A percentile compares a stretch with the other conserved stretches of the same genome.
These are phyloP conservation scores for Monosporozyma siamensis DNA, from an alignment of 805 yeast species.

Conservation along the genomic window DNA sequence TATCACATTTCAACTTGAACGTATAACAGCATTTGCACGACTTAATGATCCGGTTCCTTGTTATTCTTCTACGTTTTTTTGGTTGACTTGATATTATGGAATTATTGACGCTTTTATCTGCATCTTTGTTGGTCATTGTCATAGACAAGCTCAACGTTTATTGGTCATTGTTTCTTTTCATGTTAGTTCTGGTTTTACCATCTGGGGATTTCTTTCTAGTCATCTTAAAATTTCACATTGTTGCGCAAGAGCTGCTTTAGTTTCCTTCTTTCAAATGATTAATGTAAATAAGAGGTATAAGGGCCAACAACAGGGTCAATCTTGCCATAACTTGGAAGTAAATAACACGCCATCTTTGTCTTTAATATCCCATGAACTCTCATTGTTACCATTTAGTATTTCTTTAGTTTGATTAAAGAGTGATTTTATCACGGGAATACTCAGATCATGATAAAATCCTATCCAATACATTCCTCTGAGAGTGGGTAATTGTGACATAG, in stretches of 20 bases:
- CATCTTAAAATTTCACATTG: background rate
- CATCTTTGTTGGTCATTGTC: background rate
- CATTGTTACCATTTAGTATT: background rate
- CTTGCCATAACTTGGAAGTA: background rate
- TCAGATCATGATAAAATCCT: background rate
- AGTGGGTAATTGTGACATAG: background rate
- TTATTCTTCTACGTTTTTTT: slow-evolving; percentile 8
- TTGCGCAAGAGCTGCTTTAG: background rate
- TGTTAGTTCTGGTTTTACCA: no score
- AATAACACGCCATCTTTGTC: background rate
- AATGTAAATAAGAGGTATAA: no score
- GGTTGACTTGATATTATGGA: background rate
- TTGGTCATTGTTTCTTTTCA: no score
- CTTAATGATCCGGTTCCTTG: slow-evolving; percentile 20
- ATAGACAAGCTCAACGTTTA: no score
- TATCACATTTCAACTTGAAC: slow-evolving; percentile 23
- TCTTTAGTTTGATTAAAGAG: background rate
- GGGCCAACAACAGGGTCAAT: no score
- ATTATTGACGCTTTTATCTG: no score
- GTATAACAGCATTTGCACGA: slow-evolving; percentile 23
- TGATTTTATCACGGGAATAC: background rate
- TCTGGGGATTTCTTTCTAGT: no score
- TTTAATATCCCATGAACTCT: background rate
- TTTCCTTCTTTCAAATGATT: no score
- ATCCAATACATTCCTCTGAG: background rate